Evolutionary conservation across 129 eudicot species (phyloP), one percentile per base, ranked within the genome.

Genomic region (Chrysanthemum makinoi): DNA sequence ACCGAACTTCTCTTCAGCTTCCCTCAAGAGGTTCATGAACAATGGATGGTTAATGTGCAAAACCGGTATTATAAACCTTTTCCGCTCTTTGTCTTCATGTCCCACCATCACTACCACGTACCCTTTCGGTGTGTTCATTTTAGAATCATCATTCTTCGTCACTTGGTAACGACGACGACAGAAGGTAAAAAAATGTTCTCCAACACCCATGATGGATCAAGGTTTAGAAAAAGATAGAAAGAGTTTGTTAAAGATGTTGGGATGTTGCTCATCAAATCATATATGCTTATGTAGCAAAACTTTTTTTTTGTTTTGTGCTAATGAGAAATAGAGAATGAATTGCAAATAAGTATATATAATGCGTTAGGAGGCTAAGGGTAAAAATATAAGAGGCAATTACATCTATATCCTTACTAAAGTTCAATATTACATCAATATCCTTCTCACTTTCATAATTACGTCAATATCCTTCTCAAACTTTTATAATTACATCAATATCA

Each of bases 1-100:
- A 0, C 90, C 96, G 62, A 83, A 94, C 83, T 94, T 96, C 65
- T 89, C 87, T 78, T 94, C 98, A 0, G 96, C 90, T 73, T 85
- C 93, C 68, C 89, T 89, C 70, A 94, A 72, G n/a, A 94, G 73
- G 51, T 85, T 81, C 78, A 86, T 74, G 72, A 94, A 94, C 43
- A 94, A 80, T 0, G 98, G 96, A 69, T 94, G 98, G 16, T 94
- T 89, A 0, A 94, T 77, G 69, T 94, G 89, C 54, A 75, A 77
- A 65, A 94, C 85, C n/a, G 98, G 98, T 16, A 94, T 84, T 15
- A 89, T 49, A 17, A 94, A 83, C 82, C 84, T 80, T 76, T 87
- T 82, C 35, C 82, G 90, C 80, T 89, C 96, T 77, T 79, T 90
- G 48, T 85, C 92, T 79, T 80, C 77, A 64, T 85, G 91, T 13